Conservation (phyloP, 208 protist species). For the Leishmania lainsoni region DNA sequence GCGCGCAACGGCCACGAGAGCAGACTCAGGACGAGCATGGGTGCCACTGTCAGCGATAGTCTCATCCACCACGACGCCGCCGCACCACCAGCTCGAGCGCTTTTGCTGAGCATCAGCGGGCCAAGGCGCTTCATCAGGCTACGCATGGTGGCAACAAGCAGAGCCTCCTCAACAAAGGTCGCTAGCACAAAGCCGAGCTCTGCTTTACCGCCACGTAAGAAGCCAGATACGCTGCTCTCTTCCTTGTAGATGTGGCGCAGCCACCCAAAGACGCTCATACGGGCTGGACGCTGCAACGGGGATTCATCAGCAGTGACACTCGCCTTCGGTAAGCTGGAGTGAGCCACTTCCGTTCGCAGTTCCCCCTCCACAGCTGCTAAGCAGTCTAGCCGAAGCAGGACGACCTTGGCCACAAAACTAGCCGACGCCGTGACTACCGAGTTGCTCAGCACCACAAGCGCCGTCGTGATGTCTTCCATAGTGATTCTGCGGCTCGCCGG, state of each 20-base stretch:
- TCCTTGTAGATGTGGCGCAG: constrained; percentile 17
- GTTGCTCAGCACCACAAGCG: constrained; percentile 15
- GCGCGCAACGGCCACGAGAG: constrained; percentile 36
- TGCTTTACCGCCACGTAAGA: constrained; percentile 31
- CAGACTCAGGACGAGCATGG: constrained; percentile 12
- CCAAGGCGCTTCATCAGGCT: neutral
- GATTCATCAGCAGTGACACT: neutral
- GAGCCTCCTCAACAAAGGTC: constrained; percentile 15
- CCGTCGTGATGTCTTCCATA: constrained; percentile 8
- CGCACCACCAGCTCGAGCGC: neutral
- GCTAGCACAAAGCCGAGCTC: constrained; percentile 25
- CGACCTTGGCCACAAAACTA: constrained; percentile 14
- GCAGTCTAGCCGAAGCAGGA: constrained; percentile 22
- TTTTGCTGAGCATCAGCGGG: neutral
- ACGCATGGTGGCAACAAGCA: constrained; percentile 15
- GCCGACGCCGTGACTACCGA: constrained; percentile 14
- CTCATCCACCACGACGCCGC: neutral
- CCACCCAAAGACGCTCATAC: constrained; percentile 14
- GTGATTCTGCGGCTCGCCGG: constrained; percentile 7
- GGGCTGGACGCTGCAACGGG: neutral
- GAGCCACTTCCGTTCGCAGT: constrained; percentile 3
- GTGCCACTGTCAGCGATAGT: constrained; percentile 7
- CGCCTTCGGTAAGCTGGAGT: neutral
- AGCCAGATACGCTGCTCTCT: constrained; percentile 1
- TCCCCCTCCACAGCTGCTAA: constrained; percentile 25